A percentile compares a stretch with the other conserved stretches of the same genome.
Evolutionary conservation across 345 rosid genomes (phyloP).

Genomic region (Melaleuca alternifolia): DNA sequence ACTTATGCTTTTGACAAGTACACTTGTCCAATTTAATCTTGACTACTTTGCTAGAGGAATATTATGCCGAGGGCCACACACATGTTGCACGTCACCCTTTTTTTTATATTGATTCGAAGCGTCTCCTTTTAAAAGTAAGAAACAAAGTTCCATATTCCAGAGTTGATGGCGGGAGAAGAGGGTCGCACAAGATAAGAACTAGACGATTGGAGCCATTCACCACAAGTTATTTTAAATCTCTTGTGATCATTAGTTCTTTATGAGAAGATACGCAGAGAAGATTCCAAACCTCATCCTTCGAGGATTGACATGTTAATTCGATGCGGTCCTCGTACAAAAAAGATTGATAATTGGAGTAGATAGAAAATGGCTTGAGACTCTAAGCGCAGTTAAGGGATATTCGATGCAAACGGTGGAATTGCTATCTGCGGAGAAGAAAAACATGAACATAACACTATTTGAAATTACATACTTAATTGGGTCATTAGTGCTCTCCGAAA

Average conservation of each 20-base stretch:
- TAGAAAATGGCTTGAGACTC: not conserved
- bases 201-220: too few relatives aligned
- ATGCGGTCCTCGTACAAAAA: not conserved
- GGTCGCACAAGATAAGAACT: too few relatives aligned
- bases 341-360: not conserved
- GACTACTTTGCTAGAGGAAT: not conserved
- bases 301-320: accelerated
- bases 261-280: too few relatives aligned
- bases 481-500: not conserved
- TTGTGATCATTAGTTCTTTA: too few relatives aligned
- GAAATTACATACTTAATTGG: not conserved
- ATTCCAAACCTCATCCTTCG: not conserved
- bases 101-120: too few relatives aligned
- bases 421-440: not conserved
- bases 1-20: not conserved
- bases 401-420: not conserved
- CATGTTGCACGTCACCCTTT: not conserved
- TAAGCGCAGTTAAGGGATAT: not conserved
- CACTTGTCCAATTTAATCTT: not conserved
- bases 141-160: too few relatives aligned
- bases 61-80: not conserved
- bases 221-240: too few relatives aligned
- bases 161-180: too few relatives aligned
- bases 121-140: too few relatives aligned
- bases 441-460: not conserved